Evolutionary conservation across 805 yeast species (phyloP).

Genomic region (Isabelozyma gotoi): DNA sequence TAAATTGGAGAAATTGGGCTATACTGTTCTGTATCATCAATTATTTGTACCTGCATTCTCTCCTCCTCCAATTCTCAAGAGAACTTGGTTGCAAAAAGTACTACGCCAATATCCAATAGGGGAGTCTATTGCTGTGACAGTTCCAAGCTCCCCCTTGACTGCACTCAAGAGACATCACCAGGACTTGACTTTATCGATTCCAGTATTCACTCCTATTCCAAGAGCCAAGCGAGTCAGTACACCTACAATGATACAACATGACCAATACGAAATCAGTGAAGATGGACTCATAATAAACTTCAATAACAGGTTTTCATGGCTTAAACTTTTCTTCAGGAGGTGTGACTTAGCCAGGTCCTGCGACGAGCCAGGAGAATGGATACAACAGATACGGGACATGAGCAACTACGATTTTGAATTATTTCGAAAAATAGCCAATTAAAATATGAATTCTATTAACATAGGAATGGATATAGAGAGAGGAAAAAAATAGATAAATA

Average conservation of each 20-base stretch:
- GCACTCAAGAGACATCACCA: neutral
- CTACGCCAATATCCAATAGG: neutral
- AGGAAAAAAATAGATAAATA: too few relatives aligned
- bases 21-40: neutral
- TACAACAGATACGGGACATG: neutral
- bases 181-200: neutral
- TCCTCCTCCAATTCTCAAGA: neutral
- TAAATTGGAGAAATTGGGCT: neutral
- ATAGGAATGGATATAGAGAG: neutral
- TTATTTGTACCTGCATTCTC: neutral
- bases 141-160: neutral
- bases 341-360: neutral
- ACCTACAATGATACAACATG: neutral
- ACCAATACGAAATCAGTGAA: constrained; percentile 1
- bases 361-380: neutral
- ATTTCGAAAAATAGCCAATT: neutral
- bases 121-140: neutral
- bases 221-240: neutral
- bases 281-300: neutral
- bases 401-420: neutral
- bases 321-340: neutral
- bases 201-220: neutral
- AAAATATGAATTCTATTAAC: constrained; percentile 1
- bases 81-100: neutral
- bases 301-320: neutral